phyloP scores from a whole-genome alignment of 176 grass and related monocot species.

The Musa schizocarpa region DNA sequence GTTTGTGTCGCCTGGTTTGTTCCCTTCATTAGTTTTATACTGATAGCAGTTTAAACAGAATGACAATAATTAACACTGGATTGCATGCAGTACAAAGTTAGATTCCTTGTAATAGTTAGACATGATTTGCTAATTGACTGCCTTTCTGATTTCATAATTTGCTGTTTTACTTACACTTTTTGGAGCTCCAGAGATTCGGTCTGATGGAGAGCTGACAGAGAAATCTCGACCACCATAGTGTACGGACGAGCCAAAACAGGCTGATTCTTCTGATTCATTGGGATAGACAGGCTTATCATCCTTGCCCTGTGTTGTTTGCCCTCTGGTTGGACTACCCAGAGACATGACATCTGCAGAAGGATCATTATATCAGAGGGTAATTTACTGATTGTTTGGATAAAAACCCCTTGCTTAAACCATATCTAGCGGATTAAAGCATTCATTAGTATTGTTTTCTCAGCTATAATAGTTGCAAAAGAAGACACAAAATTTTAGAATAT shows the following conservation, averaged over 20 bases:
- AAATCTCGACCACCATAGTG: constrained; percentile 89
- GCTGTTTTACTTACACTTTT: constrained; percentile 19
- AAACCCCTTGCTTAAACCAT: no score
- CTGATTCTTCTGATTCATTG: constrained; percentile 34
- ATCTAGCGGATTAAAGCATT: no score
- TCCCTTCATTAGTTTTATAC: constrained; percentile 42
- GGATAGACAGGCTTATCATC: constrained; percentile 28
- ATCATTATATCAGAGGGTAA: no score
- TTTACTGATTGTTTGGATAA: no score
- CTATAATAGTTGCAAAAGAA: no score
- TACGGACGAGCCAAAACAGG: constrained; percentile 74
- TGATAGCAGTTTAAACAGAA: constrained; percentile 13
- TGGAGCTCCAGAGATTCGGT: constrained; percentile 25
- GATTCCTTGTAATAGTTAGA: constrained; percentile 19
- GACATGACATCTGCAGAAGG: constrained; percentile 37
- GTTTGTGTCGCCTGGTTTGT: constrained; percentile 26
- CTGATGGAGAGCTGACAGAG: constrained; percentile 43
- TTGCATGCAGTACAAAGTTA: constrained; percentile 3
- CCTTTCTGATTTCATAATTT: no score
- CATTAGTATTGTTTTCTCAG: no score
- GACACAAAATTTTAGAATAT: not conserved
- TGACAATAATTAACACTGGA: not conserved
- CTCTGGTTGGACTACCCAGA: constrained; percentile 40
- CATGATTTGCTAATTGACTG: no score
- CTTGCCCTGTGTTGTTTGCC: constrained; percentile 24